Conservation (phyloP, 257 asterid species). For the Capsicum chinense region DNA sequence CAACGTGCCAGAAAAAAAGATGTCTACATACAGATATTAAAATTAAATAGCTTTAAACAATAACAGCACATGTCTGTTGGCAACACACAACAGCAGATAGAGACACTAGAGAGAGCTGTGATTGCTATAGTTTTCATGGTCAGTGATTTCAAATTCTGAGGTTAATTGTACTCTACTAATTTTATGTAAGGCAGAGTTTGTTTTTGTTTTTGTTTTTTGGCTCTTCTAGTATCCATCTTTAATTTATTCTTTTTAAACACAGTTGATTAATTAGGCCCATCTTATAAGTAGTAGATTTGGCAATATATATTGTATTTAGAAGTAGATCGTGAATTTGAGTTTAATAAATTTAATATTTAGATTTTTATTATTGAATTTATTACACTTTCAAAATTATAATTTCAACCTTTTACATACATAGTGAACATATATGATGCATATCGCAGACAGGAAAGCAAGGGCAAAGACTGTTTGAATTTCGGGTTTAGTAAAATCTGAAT, state of each 20-base stretch:
- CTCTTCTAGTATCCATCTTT: neutral
- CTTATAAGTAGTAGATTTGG: neutral
- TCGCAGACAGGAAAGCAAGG: neutral
- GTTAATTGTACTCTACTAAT: too few relatives aligned
- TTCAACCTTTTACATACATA: neutral
- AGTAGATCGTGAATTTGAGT: neutral
- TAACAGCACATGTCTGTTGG: slow-evolving; percentile 33
- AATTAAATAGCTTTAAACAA: slow-evolving; percentile 41
- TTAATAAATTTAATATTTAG: neutral
- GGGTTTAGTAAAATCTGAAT: too few relatives aligned
- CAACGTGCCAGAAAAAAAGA: slow-evolving; percentile 42
- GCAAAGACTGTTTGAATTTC: neutral
- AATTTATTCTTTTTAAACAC: neutral
- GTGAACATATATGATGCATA: neutral
- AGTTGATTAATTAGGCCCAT: neutral
- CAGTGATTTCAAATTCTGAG: too few relatives aligned
- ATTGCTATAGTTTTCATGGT: neutral
- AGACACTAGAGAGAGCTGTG: slow-evolving; percentile 32
- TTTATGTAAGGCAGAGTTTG: too few relatives aligned
- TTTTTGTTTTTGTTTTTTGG: neutral
- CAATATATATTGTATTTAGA: neutral
- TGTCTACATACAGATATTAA: slow-evolving; percentile 32
- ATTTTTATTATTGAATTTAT: neutral
- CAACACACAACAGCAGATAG: slow-evolving; percentile 25
- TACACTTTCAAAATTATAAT: neutral